Evolutionary conservation across 306 rosid species (phyloP).

Genomic region (peach (Prunus persica)): Prunus_persica_NCBIv2 NC_034013.1:13088001-13088500

Average conservation of each 20-base stretch:
- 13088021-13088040: neutral
- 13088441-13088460: neutral
- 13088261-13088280: neutral
- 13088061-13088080: no score
- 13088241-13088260: neutral
- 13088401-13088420: slow-evolving; percentile 44
- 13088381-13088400: slow-evolving; percentile 57
- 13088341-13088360: slow-evolving; percentile 87
- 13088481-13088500: neutral
- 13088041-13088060: neutral
- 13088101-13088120: neutral
- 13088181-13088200: neutral
- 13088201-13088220: neutral
- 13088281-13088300: neutral
- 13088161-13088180: neutral
- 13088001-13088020: neutral
- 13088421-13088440: neutral
- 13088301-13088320: slow-evolving; percentile 4
- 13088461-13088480: neutral
- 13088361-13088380: slow-evolving; percentile 84
- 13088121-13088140: neutral
- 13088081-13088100: neutral
- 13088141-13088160: neutral
- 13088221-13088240: neutral
- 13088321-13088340: slow-evolving; percentile 73